Conservation (phyloP, 169 alveolate genomes). For the Ichthyophthirius multifiliis region DNA sequence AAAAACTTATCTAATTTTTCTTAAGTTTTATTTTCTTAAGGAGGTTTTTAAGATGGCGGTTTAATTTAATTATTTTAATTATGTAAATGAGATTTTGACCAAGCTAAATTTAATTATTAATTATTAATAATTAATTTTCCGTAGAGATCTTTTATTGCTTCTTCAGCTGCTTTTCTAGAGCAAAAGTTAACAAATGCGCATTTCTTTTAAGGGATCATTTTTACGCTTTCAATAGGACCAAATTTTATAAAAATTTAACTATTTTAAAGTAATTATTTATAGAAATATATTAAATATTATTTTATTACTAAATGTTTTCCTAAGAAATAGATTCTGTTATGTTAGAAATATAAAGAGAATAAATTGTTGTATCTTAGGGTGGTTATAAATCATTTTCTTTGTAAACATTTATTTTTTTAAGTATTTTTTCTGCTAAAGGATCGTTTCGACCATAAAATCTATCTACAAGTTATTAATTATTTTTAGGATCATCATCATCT, state of each 20-base stretch:
- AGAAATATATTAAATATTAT: too few species aligned
- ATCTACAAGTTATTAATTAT: conserved; percentile 79
- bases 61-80: background rate
- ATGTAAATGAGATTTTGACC: conserved; percentile 57
- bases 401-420: background rate
- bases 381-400: conserved; percentile 46
- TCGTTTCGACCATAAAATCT: conserved; percentile 84
- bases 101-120: conserved; percentile 40
- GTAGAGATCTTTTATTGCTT: conserved; percentile 58
- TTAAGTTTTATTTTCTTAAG: background rate
- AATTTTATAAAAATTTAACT: conserved; percentile 41
- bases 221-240: conserved; percentile 74
- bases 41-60: background rate
- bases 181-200: conserved; percentile 76
- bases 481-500: conserved; percentile 51
- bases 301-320: background rate
- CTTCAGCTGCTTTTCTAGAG: conserved; percentile 73
- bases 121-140: conserved; percentile 48
- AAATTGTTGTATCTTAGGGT: conserved; percentile 72
- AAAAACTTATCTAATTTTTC: background rate
- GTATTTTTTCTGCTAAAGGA: conserved; percentile 75
- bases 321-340: conserved; percentile 43
- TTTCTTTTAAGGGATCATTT: conserved; percentile 43
- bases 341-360: conserved; percentile 77
- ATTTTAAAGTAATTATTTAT: background rate